Conservation (phyloP, 441 rosid genomes). For the Arabidopsis lyrata region DNA sequence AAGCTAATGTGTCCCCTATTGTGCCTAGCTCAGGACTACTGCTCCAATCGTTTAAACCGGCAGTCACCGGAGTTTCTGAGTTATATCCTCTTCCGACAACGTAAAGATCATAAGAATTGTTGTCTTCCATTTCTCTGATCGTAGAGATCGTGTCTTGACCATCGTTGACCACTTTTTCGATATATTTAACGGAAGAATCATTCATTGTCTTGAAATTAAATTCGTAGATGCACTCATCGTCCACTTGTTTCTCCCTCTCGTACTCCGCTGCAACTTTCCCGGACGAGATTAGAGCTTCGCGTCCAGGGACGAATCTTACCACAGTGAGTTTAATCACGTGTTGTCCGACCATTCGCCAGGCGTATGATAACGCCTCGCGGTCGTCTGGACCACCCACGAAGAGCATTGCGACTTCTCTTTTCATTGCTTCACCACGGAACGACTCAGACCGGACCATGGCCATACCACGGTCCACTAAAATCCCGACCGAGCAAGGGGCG, state of each 20-base stretch:
- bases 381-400: slow-evolving; percentile 57
- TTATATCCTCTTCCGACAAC: slow-evolving; percentile 51
- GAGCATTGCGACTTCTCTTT: slow-evolving; percentile 44
- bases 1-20: slow-evolving; percentile 47
- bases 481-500: slow-evolving; percentile 53
- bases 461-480: slow-evolving; percentile 51
- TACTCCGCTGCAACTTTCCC: slow-evolving; percentile 3
- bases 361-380: slow-evolving; percentile 57
- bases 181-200: slow-evolving; percentile 39
- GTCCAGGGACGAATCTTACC: slow-evolving; percentile 44
- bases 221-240: slow-evolving; percentile 51
- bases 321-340: slow-evolving; percentile 43
- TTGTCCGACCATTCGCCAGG: slow-evolving; percentile 53
- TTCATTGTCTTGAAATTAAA: slow-evolving; percentile 49
- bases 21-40: slow-evolving; percentile 50
- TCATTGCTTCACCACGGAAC: slow-evolving; percentile 6
- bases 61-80: slow-evolving; percentile 34
- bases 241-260: slow-evolving; percentile 43
- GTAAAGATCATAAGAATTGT: slow-evolving; percentile 44
- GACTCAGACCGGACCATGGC: slow-evolving; percentile 37
- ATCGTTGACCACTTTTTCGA: slow-evolving; percentile 47
- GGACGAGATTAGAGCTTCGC: slow-evolving; percentile 23
- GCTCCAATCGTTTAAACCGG: slow-evolving; percentile 46
- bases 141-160: slow-evolving; percentile 48
- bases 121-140: slow-evolving; percentile 43